A percentile compares a stretch with the other conserved stretches of the same genome.
Evolutionary conservation across 129 eudicot genomes (phyloP).

Genomic region (Ambrosia trifida): DNA sequence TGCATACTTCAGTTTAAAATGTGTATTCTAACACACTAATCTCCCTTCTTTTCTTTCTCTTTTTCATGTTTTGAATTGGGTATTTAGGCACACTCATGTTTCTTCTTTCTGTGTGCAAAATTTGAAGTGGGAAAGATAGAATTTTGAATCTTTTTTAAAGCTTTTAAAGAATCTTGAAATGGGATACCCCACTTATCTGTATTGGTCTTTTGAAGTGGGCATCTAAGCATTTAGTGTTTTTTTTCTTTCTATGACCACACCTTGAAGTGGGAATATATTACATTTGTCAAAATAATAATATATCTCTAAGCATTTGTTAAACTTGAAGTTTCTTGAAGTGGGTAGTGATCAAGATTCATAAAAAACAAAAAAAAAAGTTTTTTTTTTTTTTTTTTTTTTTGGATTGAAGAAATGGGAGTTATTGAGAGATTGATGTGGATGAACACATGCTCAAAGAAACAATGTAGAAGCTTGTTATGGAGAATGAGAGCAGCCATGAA

Average conservation of each 20-base stretch:
- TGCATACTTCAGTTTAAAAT: slow-evolving; percentile 18
- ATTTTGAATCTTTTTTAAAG: not conserved
- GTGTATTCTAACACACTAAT: slow-evolving; percentile 7
- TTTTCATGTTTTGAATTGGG: not conserved
- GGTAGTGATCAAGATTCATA: slow-evolving; percentile 22
- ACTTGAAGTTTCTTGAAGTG: slow-evolving; percentile 20
- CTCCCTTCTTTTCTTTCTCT: not conserved
- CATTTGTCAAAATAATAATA: too few species aligned
- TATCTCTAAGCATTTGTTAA: too few species aligned
- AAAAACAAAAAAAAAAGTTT: not conserved
- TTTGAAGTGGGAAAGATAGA: not conserved
- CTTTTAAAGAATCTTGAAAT: slow-evolving; percentile 7
- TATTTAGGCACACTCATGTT: not conserved
- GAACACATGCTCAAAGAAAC: slow-evolving; percentile 47
- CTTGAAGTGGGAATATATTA: too few species aligned
- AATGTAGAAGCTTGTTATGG: slow-evolving; percentile 56
- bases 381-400: not conserved
- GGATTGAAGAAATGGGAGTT: slow-evolving; percentile 34
- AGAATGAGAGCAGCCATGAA: slow-evolving; percentile 54
- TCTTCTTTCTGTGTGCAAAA: not conserved
- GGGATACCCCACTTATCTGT: not conserved
- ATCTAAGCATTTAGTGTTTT: not conserved
- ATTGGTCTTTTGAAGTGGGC: not conserved
- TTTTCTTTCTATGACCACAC: slow-evolving; percentile 6
- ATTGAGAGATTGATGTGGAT: slow-evolving; percentile 35